These are phyloP conservation scores for Mycena sanguinolenta DNA, from an alignment of 768 basidiomycete species.

Conservation along the genomic window DNA sequence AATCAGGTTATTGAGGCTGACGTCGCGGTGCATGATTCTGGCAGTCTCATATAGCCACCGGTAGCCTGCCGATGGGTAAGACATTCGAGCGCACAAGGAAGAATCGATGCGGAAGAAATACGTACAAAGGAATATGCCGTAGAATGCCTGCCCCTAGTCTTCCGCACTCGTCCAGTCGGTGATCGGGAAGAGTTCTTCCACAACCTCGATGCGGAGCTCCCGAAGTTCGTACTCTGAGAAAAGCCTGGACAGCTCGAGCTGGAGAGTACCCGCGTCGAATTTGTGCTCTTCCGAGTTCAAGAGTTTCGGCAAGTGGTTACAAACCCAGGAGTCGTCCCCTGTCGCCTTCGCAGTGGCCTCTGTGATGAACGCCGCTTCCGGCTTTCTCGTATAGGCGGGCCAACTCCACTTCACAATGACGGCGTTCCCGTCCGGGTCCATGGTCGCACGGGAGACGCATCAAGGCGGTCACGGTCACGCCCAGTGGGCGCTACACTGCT, in stretches of 20 bases:
- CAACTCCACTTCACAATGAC: constrained; percentile 29
- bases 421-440: not conserved
- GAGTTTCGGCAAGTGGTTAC: not conserved
- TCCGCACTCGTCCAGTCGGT: not conserved
- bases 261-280: not conserved
- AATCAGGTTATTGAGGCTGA: constrained; percentile 44
- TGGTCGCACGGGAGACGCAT: constrained; percentile 17
- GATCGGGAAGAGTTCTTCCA: not conserved
- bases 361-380: not conserved
- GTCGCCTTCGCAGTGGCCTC: not conserved
- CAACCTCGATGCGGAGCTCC: not conserved
- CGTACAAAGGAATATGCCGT: not conserved
- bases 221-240: not conserved
- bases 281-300: not conserved
- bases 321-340: not conserved
- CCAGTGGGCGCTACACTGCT: too few relatives aligned
- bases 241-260: not conserved
- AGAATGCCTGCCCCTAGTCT: not conserved
- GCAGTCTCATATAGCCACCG: constrained; percentile 27
- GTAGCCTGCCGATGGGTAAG: not conserved
- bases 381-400: not conserved
- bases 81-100: not conserved
- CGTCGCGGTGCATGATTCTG: constrained; percentile 39
- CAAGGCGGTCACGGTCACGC: too few relatives aligned
- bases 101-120: too few relatives aligned